Base-by-base conservation (phyloP, 257 asterid species). In the Petunia axillaris region DNA sequence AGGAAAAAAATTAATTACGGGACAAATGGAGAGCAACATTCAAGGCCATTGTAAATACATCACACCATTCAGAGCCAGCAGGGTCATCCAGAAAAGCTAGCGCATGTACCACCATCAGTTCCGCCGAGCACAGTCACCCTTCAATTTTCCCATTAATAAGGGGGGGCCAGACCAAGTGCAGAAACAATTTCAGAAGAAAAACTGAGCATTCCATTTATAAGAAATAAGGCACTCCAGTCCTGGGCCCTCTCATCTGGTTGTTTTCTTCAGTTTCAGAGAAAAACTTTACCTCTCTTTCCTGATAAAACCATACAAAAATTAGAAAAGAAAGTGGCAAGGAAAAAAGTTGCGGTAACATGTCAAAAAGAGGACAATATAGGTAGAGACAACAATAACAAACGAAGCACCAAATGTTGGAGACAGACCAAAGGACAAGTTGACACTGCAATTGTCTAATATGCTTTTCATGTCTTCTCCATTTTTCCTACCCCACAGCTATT, bases 191-290 rank as follows among this genome's bases (percentile, higher is more conserved):
- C 74, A 54, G 77, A 73, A 73, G 60, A 48, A 70, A 71, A 13
- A 14, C 8, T 1, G 13, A 6, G 41, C 58, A 73, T 39, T 74
- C 76, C 81, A 59, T 75, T 89, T 86, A 95, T 44, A 95, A 93
- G 83, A 95, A 95, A 89, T 95, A 95, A 0, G 98, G 98, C 13
- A 95, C 99, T 86, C 99, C 99, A 8, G 92, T 89, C 88, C 99
- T 93, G n/a, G 98, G 99, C 60, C 99, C 99, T 80, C 99, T 88
- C 99, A 95, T 95, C 83, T 95, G 99, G 88, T 95, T 95, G 92
- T 93, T 95, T 86, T 95, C 98, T 84, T 95, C 99, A 0, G 99
- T 95, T 87, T 95, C 99, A 1, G 99, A 91, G 90, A 95, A 95
- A 81, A 95, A 95, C 93, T 95, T 93, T 88, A 95, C 98, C 82